phyloP scores from a whole-genome alignment of 106 monocot species.

The Dioscorea zingiberensis region DNA sequence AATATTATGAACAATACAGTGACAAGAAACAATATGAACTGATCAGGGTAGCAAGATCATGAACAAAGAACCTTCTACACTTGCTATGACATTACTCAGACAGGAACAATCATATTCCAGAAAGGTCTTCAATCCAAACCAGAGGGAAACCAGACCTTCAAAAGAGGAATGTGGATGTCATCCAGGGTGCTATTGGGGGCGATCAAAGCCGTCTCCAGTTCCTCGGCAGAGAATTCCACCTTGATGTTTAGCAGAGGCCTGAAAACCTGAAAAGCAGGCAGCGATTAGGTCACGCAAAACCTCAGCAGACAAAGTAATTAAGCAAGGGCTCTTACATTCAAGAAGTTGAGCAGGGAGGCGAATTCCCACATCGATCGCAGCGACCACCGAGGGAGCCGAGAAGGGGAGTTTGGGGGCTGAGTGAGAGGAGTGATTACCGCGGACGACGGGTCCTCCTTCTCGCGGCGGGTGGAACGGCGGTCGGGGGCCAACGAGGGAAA shows the following conservation, averaged over 20 bases:
- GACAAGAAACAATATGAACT: no score
- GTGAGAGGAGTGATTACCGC: constrained; percentile 56
- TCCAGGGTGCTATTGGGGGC: constrained; percentile 73
- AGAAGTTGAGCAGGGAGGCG: constrained; percentile 56
- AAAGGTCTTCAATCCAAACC: not conserved
- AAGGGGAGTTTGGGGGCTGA: constrained; percentile 25
- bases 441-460: constrained; percentile 22
- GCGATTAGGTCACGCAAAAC: not conserved
- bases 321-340: constrained; percentile 37
- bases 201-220: constrained; percentile 87
- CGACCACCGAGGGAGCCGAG: constrained; percentile 45
- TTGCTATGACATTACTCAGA: no score
- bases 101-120: no score
- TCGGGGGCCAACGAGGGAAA: not conserved
- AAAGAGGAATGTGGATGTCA: constrained; percentile 76
- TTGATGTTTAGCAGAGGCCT: constrained; percentile 72
- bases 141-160: constrained; percentile 60
- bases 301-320: not conserved
- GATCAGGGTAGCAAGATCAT: no score
- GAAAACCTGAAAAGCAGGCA: constrained; percentile 46
- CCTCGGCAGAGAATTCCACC: constrained; percentile 84
- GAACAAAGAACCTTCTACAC: no score
- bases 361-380: constrained; percentile 93
- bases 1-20: no score
- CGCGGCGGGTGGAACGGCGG: constrained; percentile 20